Conservation (phyloP, 495 filamentous ascomycete species). For the Penicillium paxilli region DNA sequence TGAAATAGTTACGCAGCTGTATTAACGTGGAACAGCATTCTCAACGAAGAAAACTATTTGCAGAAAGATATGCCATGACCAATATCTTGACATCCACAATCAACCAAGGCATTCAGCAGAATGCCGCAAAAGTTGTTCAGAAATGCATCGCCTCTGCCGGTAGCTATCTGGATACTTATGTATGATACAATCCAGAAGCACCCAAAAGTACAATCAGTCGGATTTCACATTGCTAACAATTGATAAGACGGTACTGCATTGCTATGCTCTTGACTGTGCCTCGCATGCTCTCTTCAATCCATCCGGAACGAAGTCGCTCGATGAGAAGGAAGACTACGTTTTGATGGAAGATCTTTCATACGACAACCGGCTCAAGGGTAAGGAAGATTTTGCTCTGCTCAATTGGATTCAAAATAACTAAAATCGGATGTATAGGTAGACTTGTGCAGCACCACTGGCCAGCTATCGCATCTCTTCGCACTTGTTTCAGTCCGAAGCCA, state of each 20-base stretch:
- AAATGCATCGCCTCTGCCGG: not conserved
- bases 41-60: not conserved
- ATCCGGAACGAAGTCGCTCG: not conserved
- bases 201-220: not conserved
- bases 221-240: not conserved
- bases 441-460: slow-evolving; percentile 1
- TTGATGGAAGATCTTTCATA: slow-evolving; percentile 1
- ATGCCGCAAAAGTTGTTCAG: not conserved
- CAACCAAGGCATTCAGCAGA: not conserved
- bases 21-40: not conserved
- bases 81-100: not conserved
- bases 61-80: not conserved
- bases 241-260: not conserved
- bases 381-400: not conserved
- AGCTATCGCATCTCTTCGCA: not conserved
- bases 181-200: not conserved
- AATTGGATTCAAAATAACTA: not conserved
- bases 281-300: slow-evolving; percentile 1
- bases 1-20: not conserved
- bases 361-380: not conserved
- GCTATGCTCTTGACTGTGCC: slow-evolving; percentile 1
- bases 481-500: not conserved
- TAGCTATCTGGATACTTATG: not conserved
- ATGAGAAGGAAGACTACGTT: not conserved
- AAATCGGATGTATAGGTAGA: not conserved